Evolutionary conservation across 768 basidiomycete genomes (phyloP), one percentile per base, ranked within the genome.

Genomic region (Hygrocybe coccinea): DNA sequence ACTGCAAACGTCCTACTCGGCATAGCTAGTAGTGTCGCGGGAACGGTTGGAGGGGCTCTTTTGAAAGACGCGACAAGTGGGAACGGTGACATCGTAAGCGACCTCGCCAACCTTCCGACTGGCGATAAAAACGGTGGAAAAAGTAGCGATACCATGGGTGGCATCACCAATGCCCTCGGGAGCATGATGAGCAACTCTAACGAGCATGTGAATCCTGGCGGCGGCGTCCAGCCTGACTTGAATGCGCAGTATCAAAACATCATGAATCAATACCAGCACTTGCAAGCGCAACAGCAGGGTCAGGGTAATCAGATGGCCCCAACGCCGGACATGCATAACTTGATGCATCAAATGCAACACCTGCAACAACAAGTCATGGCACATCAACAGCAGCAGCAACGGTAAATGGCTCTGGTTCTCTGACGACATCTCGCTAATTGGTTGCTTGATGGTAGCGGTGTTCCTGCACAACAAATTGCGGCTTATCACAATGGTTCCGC

Each of bases 161-260:
- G 87, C 89, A 15, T 72, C 81, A 54, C 71, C 78, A 66, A 94
- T 81, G 49, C 92, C 82, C 65, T 91, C 88, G 63, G 92, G 90
- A 10, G 91, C 92, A 52, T 39, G 24, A 51, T 34, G 57, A 62
- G 19, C 54, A 57, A 10, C 60, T 59, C 29, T 60, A 62, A 43
- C 39, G 39, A 11, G 5, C 3, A 19, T 10, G 39, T 21, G 10
- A 19, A 8, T 51, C 22, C 22, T 8, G 50, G 50, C 17, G 21
- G 35, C 35, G 36, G 36, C 34, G 15, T 5, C 2, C 48, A 33
- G 50, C 50, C 50, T 51, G 50, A 51, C 21, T 22, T 38, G 3
- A 37, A 33, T 14, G 34, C 52, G 15, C 56, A 62, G 45, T 25
- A 51, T 45, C 57, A 59, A 38, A 50, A 63, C 41, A 63, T 60